Base-by-base conservation (phyloP, 805 yeast genomes). In the Kodamaea nitidulidarum region DNA sequence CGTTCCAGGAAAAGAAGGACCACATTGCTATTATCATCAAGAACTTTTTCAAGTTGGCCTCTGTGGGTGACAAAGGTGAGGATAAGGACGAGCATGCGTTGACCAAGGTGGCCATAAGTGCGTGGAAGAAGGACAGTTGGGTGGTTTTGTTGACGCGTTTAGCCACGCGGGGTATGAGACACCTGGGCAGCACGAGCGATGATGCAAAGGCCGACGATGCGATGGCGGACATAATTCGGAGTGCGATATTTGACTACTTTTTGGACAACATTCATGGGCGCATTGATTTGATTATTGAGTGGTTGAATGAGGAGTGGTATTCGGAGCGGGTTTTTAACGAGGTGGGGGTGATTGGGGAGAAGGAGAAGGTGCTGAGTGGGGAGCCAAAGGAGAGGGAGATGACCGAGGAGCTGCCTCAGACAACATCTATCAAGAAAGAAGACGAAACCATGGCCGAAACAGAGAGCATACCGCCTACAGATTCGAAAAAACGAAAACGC, bases 241-340 rank as follows among this genome's bases (percentile, higher is more conserved):
- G 75, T 15, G 76, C 87, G 15, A 63, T 93, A 8, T 81, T 83
- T 44, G 78, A 80, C 12, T 85, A 83, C 55, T 81, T 88, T 40
- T 68, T 86, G 51, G 80, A 73, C 8, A 86, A 84, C 53, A 80
- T 90, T 50, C 83, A 83, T 40, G 70, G 67, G 7, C 68, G 91
- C 25, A 71, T 90, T 9, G 95, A 86, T 42, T 62, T 82, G 25
- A 80, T 88, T 14, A 79, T 91, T 27, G 88, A 84, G 46, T 93
- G 99, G 99, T 65, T 93, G 40, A 90, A 84, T 52, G 98, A 93
- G 61, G 98, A 93, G 59, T 93, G 96, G 95, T 81, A 78, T 62
- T 68, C 77, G 35, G 85, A 81, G 52, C 63, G 53, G 41, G 73
- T 74, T 3, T 50, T 53, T 35, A 61, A 60, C 42, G 71, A 67